phyloP scores from a whole-genome alignment of 768 basidiomycete species.

The Lanmaoa rubissima region DNA sequence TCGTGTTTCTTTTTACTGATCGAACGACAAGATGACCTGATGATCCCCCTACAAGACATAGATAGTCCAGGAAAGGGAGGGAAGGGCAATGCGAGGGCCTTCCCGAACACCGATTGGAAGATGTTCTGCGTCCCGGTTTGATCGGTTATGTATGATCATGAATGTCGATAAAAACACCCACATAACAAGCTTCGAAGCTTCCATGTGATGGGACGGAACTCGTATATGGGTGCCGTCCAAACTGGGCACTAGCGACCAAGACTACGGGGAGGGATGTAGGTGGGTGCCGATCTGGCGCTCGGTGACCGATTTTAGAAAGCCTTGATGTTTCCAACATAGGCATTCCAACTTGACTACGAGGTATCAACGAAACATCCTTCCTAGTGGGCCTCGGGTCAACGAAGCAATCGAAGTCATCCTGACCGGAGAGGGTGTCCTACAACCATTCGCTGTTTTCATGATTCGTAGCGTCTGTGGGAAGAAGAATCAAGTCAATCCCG shows the following conservation, averaged over 20 bases:
- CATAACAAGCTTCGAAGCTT: slow-evolving; percentile 36
- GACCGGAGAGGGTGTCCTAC: slow-evolving; percentile 40
- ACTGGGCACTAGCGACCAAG: not conserved
- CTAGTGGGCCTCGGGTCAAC: slow-evolving; percentile 38
- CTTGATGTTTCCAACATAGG: slow-evolving; percentile 5
- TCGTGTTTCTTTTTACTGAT: slow-evolving; percentile 7
- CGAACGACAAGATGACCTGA: slow-evolving; percentile 1
- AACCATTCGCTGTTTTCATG: slow-evolving; percentile 51
- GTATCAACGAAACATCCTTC: slow-evolving; percentile 56
- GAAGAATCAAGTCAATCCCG: not conserved
- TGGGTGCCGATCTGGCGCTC: not conserved
- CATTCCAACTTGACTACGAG: slow-evolving; percentile 56
- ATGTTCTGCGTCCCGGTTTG: not conserved
- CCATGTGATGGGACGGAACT: slow-evolving; percentile 59
- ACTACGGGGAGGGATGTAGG: too few relatives aligned
- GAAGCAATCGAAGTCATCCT: slow-evolving; percentile 51
- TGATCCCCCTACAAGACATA: not conserved
- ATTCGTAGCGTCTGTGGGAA: not conserved
- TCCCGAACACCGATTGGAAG: not conserved
- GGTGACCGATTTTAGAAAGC: slow-evolving; percentile 3
- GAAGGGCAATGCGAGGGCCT: not conserved
- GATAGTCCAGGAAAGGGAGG: not conserved
- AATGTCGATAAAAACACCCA: not conserved
- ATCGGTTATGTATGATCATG: not conserved
- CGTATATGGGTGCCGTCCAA: slow-evolving; percentile 1